A percentile compares a stretch with the other conserved stretches of the same genome.
These are phyloP conservation scores for Ostreobium quekettii DNA, from an alignment of 139 green algal species.

Conservation along the genomic window DNA sequence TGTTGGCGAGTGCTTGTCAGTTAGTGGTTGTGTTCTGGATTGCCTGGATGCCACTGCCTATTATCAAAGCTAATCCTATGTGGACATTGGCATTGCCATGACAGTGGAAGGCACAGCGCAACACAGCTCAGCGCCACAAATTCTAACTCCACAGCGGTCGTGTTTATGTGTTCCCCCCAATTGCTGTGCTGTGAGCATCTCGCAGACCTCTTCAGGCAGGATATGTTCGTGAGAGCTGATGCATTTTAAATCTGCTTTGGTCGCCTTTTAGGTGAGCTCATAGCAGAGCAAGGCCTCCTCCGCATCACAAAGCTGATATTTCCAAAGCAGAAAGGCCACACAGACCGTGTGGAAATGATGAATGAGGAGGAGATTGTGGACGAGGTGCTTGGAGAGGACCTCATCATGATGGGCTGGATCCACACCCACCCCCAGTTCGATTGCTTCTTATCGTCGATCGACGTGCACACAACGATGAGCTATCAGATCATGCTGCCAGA, in stretches of 20 bases:
- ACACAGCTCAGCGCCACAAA: too few species aligned
- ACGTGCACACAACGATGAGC: conserved; percentile 78
- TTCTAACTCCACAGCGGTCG: background rate
- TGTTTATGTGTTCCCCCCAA: background rate
- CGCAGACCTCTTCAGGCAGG: background rate
- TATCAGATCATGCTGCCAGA: conserved; percentile 94
- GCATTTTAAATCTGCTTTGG: background rate
- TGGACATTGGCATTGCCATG: too few species aligned
- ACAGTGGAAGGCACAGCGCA: too few species aligned
- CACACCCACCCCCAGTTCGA: conserved; percentile 89
- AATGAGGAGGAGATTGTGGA: conserved; percentile 26
- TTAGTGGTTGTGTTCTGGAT: too few species aligned
- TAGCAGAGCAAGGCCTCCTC: background rate
- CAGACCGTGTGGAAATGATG: conserved; percentile 25
- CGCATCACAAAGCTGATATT: conserved; percentile 12
- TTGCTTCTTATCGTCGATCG: conserved; percentile 92
- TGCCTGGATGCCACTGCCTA: too few species aligned
- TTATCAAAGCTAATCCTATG: too few species aligned
- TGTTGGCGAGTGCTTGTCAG: too few species aligned
- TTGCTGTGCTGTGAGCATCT: background rate
- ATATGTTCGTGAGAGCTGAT: too few species aligned
- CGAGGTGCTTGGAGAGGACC: conserved; percentile 13
- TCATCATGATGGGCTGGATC: conserved; percentile 85
- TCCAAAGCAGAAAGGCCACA: conserved; percentile 19
- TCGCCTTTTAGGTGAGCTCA: conserved; percentile 7